A percentile compares a stretch with the other conserved stretches of the same genome.
Evolutionary conservation across 2,329 filamentous ascomycete species (phyloP).

Genomic region (Arthrobotrys conoides): DNA sequence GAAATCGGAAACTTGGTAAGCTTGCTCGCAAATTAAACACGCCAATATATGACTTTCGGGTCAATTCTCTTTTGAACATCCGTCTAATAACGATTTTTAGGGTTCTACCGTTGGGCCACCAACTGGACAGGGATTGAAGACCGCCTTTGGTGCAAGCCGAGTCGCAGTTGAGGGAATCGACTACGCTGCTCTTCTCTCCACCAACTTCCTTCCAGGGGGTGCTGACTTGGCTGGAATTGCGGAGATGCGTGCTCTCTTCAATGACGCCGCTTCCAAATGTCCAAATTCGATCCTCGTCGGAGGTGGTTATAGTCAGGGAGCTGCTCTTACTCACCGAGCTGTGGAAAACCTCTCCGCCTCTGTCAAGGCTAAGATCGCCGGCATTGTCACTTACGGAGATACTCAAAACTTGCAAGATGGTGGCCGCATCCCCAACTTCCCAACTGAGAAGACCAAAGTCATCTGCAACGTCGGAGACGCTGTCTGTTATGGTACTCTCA

Average conservation of each 20-base stretch:
- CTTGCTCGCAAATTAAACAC: background rate
- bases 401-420: conserved; percentile 69
- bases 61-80: background rate
- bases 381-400: conserved; percentile 67
- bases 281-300: conserved; percentile 66
- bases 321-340: conserved; percentile 64
- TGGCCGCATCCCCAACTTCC: conserved; percentile 67
- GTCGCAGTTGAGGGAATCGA: conserved; percentile 65
- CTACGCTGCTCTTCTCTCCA: conserved; percentile 66
- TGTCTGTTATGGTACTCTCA: conserved; percentile 67
- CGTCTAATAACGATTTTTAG: conserved; percentile 15
- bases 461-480: conserved; percentile 67
- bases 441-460: conserved; percentile 66
- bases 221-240: conserved; percentile 65
- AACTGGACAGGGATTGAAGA: conserved; percentile 62
- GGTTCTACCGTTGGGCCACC: conserved; percentile 58
- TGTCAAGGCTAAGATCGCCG: conserved; percentile 67
- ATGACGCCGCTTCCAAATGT: conserved; percentile 66
- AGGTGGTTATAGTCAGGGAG: conserved; percentile 68
- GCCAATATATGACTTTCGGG: background rate
- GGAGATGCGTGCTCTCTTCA: conserved; percentile 66
- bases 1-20: conserved; percentile 70
- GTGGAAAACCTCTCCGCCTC: conserved; percentile 62
- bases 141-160: conserved; percentile 46
- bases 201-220: conserved; percentile 66